Evolutionary conservation across 2,329 filamentous ascomycete genomes (phyloP).

Genomic region (Keithomyces neogunnii): DNA sequence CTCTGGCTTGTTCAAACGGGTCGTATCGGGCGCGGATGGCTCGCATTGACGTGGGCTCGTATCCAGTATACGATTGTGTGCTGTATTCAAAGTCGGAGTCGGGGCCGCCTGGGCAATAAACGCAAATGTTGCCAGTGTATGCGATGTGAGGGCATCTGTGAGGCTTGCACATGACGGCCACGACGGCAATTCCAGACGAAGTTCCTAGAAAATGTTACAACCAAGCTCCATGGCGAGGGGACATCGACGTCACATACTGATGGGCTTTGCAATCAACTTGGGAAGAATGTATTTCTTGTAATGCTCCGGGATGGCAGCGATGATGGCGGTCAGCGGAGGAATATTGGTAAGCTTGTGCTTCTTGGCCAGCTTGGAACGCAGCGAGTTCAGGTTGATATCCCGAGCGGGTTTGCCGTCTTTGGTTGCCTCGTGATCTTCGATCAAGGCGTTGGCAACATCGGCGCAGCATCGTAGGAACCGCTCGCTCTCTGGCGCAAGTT

Average conservation of each 20-base stretch:
- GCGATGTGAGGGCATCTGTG: conserved; percentile 96
- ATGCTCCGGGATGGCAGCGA: conserved; percentile 96
- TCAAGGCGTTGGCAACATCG: conserved; percentile 87
- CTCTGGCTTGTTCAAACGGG: conserved; percentile 93
- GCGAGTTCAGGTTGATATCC: conserved; percentile 86
- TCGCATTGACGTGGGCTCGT: conserved; percentile 97
- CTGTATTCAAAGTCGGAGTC: conserved; percentile 99
- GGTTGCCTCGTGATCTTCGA: conserved; percentile 84
- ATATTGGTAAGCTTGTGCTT: conserved; percentile 85
- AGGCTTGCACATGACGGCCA: conserved; percentile 99
- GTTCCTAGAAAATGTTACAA: conserved; percentile 48
- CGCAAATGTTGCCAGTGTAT: conserved; percentile 97
- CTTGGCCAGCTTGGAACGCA: conserved; percentile 81
- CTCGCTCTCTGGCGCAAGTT: conserved; percentile 86
- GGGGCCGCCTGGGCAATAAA: conserved; percentile 95
- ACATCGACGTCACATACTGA: conserved; percentile 44
- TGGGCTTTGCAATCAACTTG: conserved; percentile 94
- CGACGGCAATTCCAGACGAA: conserved; percentile 93
- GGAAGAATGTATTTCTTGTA: conserved; percentile 99
- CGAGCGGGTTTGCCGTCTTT: conserved; percentile 67
- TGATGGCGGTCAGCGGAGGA: conserved; percentile 91
- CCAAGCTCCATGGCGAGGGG: background rate
- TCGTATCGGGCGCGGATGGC: conserved; percentile 96
- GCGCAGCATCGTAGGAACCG: conserved; percentile 89
- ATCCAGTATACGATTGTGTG: conserved; percentile 96